These are phyloP conservation scores for Tephrocybe sp. DNA, from an alignment of 768 basidiomycete genomes.

Conservation along the genomic window DNA sequence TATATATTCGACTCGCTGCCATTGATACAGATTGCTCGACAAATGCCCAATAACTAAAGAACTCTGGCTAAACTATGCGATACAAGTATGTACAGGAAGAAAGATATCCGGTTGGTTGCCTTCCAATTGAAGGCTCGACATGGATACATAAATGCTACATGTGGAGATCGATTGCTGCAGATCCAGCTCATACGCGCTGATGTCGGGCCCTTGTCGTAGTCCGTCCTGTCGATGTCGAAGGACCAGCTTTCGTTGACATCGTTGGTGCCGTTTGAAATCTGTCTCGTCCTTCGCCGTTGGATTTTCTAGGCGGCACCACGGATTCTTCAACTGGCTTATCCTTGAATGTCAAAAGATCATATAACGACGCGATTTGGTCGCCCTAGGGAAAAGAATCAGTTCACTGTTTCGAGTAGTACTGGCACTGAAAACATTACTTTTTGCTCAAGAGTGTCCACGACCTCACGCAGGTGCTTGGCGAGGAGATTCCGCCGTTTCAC, in stretches of 20 bases:
- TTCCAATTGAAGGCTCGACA: not conserved
- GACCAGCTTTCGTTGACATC: conserved; percentile 7
- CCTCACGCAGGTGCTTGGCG: conserved; percentile 84
- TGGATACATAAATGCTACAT: not conserved
- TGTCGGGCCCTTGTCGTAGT: not conserved
- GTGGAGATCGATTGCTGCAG: not conserved
- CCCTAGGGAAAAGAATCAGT: conserved; percentile 47
- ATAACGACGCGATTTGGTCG: conserved; percentile 90
- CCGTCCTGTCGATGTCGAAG: conserved; percentile 9
- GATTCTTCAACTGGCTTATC: conserved; percentile 50
- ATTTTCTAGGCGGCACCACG: conserved; percentile 18
- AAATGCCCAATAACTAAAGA: not conserved
- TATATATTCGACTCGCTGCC: no score
- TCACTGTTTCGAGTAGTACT: not conserved
- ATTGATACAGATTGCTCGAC: conserved; percentile 1
- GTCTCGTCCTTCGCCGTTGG: not conserved
- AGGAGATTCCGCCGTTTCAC: conserved; percentile 81
- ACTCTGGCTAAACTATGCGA: not conserved
- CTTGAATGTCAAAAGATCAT: conserved; percentile 76
- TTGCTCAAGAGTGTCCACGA: conserved; percentile 87
- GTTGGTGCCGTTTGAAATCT: conserved; percentile 5
- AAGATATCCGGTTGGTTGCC: not conserved
- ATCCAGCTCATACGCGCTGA: conserved; percentile 4
- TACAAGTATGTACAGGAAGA: conserved; percentile 10
- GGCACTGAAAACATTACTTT: conserved; percentile 51